Percentiles rank a stretch among this genome's conserved stretches.
These are phyloP conservation scores for Neofusicoccum cordaticola DNA, from an alignment of 2,329 filamentous ascomycete species.

Conservation along the genomic window DNA sequence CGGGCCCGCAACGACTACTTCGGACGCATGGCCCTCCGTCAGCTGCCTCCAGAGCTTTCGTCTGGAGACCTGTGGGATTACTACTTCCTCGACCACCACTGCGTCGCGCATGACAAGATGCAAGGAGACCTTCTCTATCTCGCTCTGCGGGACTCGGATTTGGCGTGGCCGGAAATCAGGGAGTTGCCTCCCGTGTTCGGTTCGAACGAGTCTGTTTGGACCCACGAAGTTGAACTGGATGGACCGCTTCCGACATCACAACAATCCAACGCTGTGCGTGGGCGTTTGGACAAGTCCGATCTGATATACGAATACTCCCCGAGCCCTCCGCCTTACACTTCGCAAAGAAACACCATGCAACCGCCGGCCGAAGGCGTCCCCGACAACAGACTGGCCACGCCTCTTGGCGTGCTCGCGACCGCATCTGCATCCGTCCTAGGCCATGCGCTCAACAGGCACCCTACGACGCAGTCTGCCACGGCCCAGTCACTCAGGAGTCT, in stretches of 20 bases:
- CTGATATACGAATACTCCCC: slow-evolving; percentile 43
- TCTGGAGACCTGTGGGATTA: slow-evolving; percentile 39
- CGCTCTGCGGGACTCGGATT: slow-evolving; percentile 38
- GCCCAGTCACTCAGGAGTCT: slow-evolving; percentile 31
- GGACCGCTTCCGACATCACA: slow-evolving; percentile 35
- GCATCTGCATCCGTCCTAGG: slow-evolving; percentile 11
- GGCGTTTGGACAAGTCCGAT: slow-evolving; percentile 30
- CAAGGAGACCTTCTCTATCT: slow-evolving; percentile 42
- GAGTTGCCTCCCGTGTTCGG: slow-evolving; percentile 33
- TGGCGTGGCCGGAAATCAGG: slow-evolving; percentile 40
- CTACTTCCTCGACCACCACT: slow-evolving; percentile 40
- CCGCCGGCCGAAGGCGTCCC: not conserved
- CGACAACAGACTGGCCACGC: slow-evolving; percentile 3
- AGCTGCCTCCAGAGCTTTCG: slow-evolving; percentile 33
- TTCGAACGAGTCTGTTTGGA: slow-evolving; percentile 38
- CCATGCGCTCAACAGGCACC: not conserved
- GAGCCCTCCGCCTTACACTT: slow-evolving; percentile 40
- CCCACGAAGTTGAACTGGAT: slow-evolving; percentile 39
- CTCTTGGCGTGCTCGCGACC: slow-evolving; percentile 13
- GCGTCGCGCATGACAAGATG: slow-evolving; percentile 42
- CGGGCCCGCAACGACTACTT: slow-evolving; percentile 38
- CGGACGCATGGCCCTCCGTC: slow-evolving; percentile 37
- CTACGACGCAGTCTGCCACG: slow-evolving; percentile 3
- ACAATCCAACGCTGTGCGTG: slow-evolving; percentile 15
- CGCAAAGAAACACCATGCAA: slow-evolving; percentile 18